Conservation (phyloP, 371 early-diverging fungal species). For the Mortierella sp. region DNA sequence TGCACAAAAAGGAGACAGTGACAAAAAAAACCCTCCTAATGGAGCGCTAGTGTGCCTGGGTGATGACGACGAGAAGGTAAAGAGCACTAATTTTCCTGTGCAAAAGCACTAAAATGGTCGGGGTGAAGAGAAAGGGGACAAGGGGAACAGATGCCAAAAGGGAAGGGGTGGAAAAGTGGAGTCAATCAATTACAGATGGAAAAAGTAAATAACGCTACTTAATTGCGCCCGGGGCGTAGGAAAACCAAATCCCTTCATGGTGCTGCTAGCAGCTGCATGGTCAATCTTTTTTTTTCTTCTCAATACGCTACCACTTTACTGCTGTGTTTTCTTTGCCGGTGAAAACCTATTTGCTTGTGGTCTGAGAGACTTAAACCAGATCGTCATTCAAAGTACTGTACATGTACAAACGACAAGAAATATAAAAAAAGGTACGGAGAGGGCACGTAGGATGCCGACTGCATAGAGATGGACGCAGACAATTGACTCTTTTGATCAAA, state of each 20-base stretch:
- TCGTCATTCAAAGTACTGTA: too few species aligned
- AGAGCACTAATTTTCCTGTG: not conserved
- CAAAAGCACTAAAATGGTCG: constrained; percentile 8
- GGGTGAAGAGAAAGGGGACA: not conserved
- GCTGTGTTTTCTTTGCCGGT: not conserved
- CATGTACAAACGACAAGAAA: too few species aligned
- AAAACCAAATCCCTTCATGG: too few species aligned
- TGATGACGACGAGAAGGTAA: constrained; percentile 4
- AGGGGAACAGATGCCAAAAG: too few species aligned
- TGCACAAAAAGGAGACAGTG: not conserved
- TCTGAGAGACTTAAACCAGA: too few species aligned
- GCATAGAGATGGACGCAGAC: too few species aligned
- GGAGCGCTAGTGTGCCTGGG: constrained; percentile 1
- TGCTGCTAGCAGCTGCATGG: constrained; percentile 9
- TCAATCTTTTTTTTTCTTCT: not conserved
- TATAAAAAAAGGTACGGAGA: too few species aligned
- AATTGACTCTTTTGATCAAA: too few species aligned
- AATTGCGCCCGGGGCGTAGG: too few species aligned
- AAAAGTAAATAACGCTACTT: not conserved
- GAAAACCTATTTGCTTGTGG: too few species aligned
- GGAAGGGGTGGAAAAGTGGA: not conserved
- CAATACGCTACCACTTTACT: not conserved
- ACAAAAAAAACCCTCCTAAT: not conserved
- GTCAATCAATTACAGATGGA: not conserved
- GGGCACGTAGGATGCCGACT: too few species aligned